Percentiles rank a stretch among this genome's conserved stretches.
Evolutionary conservation across 1,284 basidiomycete genomes (phyloP).

Genomic region (Termitomyces sp.): DNA sequence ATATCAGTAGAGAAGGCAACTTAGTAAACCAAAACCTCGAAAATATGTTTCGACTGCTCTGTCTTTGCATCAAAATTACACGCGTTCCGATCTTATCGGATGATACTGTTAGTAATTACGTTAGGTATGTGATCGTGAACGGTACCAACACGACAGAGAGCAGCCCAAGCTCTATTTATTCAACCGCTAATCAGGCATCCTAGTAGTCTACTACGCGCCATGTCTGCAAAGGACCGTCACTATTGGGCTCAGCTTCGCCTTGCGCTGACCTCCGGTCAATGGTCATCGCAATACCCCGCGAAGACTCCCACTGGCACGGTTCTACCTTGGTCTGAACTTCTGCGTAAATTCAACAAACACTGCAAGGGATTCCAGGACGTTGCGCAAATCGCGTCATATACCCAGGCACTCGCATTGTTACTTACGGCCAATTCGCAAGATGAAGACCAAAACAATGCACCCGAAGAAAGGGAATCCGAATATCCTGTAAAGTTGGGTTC

Average conservation of each 20-base stretch:
- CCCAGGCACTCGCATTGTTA: slow-evolving; percentile 57
- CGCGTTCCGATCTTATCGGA: background rate
- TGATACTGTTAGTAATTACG: background rate
- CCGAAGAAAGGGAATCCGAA: slow-evolving; percentile 21
- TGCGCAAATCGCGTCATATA: slow-evolving; percentile 64
- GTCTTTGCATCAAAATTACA: background rate
- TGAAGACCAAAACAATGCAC: slow-evolving; percentile 39
- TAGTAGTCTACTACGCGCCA: slow-evolving; percentile 18
- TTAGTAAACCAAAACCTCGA: no score
- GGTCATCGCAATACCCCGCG: slow-evolving; percentile 57
- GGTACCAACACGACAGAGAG: background rate
- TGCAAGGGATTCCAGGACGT: slow-evolving; percentile 55
- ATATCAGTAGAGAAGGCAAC: no score
- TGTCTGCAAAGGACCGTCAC: slow-evolving; percentile 54
- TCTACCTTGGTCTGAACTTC: slow-evolving; percentile 74
- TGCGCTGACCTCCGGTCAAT: slow-evolving; percentile 64
- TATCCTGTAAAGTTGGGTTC: slow-evolving; percentile 42
- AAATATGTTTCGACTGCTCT: no score
- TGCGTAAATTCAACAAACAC: slow-evolving; percentile 89
- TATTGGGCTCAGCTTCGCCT: slow-evolving; percentile 70
- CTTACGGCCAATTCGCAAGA: slow-evolving; percentile 43
- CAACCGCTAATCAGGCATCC: background rate
- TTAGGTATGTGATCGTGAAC: background rate
- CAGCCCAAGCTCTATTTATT: background rate
- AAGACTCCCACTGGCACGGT: slow-evolving; percentile 51